These are phyloP conservation scores for Cyclaneusma minus DNA, from an alignment of 2,329 filamentous ascomycete species.

Conservation along the genomic window DNA sequence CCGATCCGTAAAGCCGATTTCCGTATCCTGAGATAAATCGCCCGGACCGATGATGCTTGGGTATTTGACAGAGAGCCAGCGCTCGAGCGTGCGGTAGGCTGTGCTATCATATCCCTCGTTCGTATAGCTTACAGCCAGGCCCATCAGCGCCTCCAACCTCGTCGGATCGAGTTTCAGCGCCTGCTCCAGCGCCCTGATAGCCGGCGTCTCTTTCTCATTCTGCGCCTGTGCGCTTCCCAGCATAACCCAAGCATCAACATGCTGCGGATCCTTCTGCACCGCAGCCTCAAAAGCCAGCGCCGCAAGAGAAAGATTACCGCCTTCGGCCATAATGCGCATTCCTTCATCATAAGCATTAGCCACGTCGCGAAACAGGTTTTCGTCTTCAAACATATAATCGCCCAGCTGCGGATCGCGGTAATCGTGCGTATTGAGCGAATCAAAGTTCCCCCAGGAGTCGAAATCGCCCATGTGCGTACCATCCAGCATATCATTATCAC, in stretches of 20 bases:
- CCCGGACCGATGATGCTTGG: constrained; percentile 66
- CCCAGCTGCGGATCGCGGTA: constrained; percentile 67
- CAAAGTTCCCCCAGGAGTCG: constrained; percentile 67
- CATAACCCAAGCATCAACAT: constrained; percentile 87
- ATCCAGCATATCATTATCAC: constrained; percentile 38
- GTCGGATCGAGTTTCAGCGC: constrained; percentile 76
- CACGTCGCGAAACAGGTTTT: constrained; percentile 75
- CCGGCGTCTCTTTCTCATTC: constrained; percentile 95
- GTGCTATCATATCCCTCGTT: constrained; percentile 98
- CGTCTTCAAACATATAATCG: constrained; percentile 86
- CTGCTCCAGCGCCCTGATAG: constrained; percentile 84
- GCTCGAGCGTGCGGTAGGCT: constrained; percentile 88
- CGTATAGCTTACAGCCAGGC: constrained; percentile 88
- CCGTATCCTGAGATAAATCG: constrained; percentile 58
- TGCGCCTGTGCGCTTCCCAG: constrained; percentile 88
- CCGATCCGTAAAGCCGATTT: constrained; percentile 89
- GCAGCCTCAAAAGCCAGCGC: constrained; percentile 93
- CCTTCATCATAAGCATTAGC: constrained; percentile 85
- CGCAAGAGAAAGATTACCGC: constrained; percentile 85
- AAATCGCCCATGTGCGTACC: constrained; percentile 56
- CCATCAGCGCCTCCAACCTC: constrained; percentile 86
- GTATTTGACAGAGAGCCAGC: constrained; percentile 94
- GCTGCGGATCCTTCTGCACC: constrained; percentile 73
- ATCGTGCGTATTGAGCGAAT: constrained; percentile 49
- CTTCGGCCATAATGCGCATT: constrained; percentile 80